A percentile compares a stretch with the other conserved stretches of the same genome.
Conservation (phyloP, 768 basidiomycete species). For the Trametes cubensis region DNA sequence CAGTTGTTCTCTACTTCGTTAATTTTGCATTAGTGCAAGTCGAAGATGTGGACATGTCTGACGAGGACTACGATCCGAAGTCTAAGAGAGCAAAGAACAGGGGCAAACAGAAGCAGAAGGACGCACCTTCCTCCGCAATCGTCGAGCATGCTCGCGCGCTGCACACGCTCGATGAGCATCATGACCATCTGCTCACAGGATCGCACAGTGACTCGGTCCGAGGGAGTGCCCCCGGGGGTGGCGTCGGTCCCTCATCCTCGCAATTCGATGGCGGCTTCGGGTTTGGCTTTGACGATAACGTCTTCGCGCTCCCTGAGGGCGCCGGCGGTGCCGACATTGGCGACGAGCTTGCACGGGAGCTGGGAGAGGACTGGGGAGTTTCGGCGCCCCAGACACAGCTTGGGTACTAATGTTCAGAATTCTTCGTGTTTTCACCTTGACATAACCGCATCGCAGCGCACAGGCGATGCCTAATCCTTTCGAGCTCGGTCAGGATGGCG, state of each 20-base stretch:
- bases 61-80: conserved; percentile 55
- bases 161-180: conserved; percentile 72
- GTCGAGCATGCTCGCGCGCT: conserved; percentile 21
- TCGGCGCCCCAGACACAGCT: conserved; percentile 9
- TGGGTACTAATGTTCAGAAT: background rate
- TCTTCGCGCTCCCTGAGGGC: conserved; percentile 54
- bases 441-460: background rate
- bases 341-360: conserved; percentile 74
- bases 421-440: background rate
- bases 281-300: conserved; percentile 50
- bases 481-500: background rate
- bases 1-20: no score
- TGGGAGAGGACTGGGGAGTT: conserved; percentile 70
- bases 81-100: conserved; percentile 23
- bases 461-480: conserved; percentile 29
- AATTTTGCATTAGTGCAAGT: background rate
- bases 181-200: conserved; percentile 64
- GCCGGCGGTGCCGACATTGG: conserved; percentile 65
- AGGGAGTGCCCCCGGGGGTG: conserved; percentile 36
- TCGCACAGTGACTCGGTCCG: conserved; percentile 68
- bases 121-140: conserved; percentile 31
- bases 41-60: conserved; percentile 38
- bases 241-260: conserved; percentile 54
- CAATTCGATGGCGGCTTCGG: conserved; percentile 46
- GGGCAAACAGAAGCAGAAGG: conserved; percentile 32